Conservation (phyloP, 441 rosid genomes). For the Erodium moschatum region DNA sequence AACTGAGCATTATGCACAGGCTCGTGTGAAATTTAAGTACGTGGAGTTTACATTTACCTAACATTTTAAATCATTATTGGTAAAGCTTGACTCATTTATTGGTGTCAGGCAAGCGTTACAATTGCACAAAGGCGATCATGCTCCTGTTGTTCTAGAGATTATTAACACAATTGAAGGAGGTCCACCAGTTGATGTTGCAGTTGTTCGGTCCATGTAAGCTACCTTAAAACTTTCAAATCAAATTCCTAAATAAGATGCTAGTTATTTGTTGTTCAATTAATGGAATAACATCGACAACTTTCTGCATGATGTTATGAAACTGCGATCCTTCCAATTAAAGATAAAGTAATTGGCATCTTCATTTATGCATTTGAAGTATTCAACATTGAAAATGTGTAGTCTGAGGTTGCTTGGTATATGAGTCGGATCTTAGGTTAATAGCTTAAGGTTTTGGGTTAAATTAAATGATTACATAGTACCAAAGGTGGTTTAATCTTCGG, state of each 20-base stretch:
- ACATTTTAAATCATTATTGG: background rate
- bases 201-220: constrained; percentile 89
- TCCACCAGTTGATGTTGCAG: constrained; percentile 90
- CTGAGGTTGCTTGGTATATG: too few relatives aligned
- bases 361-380: too few relatives aligned
- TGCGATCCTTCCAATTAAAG: background rate
- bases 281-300: background rate
- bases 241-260: background rate
- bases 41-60: constrained; percentile 19
- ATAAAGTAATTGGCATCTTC: too few relatives aligned
- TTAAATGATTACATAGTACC: too few relatives aligned
- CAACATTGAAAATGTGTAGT: too few relatives aligned
- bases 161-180: constrained; percentile 95
- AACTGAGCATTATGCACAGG: constrained; percentile 89
- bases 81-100: constrained; percentile 9
- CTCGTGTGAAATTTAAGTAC: constrained; percentile 95
- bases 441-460: too few relatives aligned
- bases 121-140: constrained; percentile 61
- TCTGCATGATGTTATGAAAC: background rate
- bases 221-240: constrained; percentile 5
- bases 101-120: constrained; percentile 88
- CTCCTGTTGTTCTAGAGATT: constrained; percentile 70
- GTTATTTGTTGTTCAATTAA: constrained; percentile 1
- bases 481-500: too few relatives aligned
- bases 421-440: too few relatives aligned